Conservation (phyloP, 1,139 yeast species). For the Hansenula lynferdii region DNA sequence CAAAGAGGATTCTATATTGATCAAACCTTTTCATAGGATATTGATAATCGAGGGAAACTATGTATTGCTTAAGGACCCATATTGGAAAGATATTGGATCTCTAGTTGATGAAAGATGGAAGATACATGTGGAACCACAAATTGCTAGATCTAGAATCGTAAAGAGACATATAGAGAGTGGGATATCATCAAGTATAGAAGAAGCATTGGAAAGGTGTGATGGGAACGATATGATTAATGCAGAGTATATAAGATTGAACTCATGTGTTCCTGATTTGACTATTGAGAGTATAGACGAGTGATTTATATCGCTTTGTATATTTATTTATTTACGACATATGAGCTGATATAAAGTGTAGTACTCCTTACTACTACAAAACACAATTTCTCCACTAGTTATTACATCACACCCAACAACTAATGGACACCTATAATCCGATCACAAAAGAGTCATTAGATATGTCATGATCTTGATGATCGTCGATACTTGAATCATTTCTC, state of each 20-base stretch:
- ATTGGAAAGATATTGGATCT: constrained; percentile 8
- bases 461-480: too few relatives aligned
- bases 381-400: too few relatives aligned
- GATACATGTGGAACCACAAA: constrained; percentile 31
- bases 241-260: constrained; percentile 36
- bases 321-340: too few relatives aligned
- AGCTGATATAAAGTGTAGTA: too few relatives aligned
- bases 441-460: too few relatives aligned
- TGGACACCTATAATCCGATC: too few relatives aligned
- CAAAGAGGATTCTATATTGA: constrained; percentile 40
- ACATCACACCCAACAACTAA: too few relatives aligned
- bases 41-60: constrained; percentile 50
- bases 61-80: constrained; percentile 6
- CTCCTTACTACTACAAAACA: too few relatives aligned
- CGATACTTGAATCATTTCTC: too few relatives aligned
- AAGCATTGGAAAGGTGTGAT: constrained; percentile 51
- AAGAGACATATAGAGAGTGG: constrained; percentile 58
- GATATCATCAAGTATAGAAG: constrained; percentile 38
- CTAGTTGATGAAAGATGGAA: constrained; percentile 29
- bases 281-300: constrained; percentile 13
- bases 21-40: constrained; percentile 38
- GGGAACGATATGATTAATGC: constrained; percentile 61
- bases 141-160: constrained; percentile 47
- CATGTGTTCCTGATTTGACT: constrained; percentile 27
- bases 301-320: too few relatives aligned